Evolutionary conservation across 139 green algal genomes (phyloP).

Genomic region (Haematococcus lacustris): DNA sequence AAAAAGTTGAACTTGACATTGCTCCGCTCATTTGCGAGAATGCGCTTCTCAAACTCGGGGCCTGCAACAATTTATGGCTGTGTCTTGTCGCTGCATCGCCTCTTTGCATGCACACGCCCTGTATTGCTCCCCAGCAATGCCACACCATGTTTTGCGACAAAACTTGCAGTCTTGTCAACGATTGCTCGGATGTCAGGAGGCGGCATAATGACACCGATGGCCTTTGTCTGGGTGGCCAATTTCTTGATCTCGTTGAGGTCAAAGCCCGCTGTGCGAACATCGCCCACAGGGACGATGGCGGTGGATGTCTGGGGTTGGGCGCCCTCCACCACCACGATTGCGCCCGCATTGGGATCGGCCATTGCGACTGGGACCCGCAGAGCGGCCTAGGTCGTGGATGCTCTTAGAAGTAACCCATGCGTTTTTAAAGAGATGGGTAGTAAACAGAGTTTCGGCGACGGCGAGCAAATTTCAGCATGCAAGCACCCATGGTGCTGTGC

Average conservation of each 20-base stretch:
- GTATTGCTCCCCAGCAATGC: neutral
- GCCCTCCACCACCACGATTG: too few relatives aligned
- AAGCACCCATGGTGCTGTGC: too few relatives aligned
- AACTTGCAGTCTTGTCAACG: constrained; percentile 97
- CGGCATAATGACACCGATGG: constrained; percentile 88
- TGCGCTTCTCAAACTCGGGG: constrained; percentile 86
- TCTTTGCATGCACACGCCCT: too few relatives aligned
- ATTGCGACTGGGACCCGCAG: too few relatives aligned
- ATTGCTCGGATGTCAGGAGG: constrained; percentile 93
- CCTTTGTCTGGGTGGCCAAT: constrained; percentile 82
- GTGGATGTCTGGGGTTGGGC: too few relatives aligned
- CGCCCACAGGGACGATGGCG: constrained; percentile 59
- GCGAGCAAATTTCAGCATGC: too few relatives aligned
- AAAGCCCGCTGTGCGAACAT: constrained; percentile 28
- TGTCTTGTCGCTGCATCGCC: too few relatives aligned
- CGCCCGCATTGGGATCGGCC: too few relatives aligned
- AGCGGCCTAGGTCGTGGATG: too few relatives aligned
- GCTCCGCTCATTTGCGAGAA: constrained; percentile 83
- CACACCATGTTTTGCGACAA: constrained; percentile 92
- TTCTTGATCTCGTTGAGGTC: constrained; percentile 48
- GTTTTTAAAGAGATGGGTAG: too few relatives aligned
- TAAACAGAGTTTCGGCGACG: too few relatives aligned
- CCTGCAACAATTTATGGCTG: constrained; percentile 48
- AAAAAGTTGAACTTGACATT: constrained; percentile 98
- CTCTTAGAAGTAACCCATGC: too few relatives aligned